Evolutionary conservation across 768 basidiomycete genomes (phyloP).

Genomic region (Suillus paluster): DNA sequence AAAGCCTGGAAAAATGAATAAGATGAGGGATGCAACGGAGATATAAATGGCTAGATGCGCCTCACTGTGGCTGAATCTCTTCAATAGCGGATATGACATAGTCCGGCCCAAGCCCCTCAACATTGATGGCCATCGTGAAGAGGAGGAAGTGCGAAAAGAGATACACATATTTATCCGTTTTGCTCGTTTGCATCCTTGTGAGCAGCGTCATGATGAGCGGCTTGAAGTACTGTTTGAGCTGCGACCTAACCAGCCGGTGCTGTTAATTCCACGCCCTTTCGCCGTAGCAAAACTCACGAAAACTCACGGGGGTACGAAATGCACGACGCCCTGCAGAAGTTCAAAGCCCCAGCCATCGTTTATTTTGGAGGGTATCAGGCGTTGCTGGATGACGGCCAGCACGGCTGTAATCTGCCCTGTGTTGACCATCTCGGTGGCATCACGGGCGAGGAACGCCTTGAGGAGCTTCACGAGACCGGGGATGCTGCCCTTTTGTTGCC

Average conservation of each 20-base stretch:
- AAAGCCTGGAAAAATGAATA: slow-evolving; percentile 51
- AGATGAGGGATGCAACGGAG: slow-evolving; percentile 7
- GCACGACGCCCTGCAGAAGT: slow-evolving; percentile 77
- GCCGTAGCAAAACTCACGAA: not conserved
- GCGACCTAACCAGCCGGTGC: slow-evolving; percentile 35
- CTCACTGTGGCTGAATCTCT: slow-evolving; percentile 83
- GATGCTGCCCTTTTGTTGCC: slow-evolving; percentile 94
- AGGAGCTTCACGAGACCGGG: slow-evolving; percentile 91
- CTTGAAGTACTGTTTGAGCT: slow-evolving; percentile 75
- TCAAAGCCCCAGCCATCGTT: slow-evolving; percentile 95
- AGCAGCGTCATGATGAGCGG: slow-evolving; percentile 77
- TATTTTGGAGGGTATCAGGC: slow-evolving; percentile 82
- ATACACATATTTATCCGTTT: slow-evolving; percentile 88
- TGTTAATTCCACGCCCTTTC: not conserved
- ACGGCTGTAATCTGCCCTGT: slow-evolving; percentile 76
- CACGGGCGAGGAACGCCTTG: slow-evolving; percentile 80
- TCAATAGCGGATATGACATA: slow-evolving; percentile 80
- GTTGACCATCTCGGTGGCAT: slow-evolving; percentile 66
- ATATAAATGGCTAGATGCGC: not conserved
- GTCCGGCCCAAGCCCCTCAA: slow-evolving; percentile 77
- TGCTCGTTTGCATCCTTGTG: slow-evolving; percentile 84
- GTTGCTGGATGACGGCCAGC: slow-evolving; percentile 88
- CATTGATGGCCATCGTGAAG: slow-evolving; percentile 75
- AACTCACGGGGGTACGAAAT: slow-evolving; percentile 76
- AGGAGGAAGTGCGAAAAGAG: slow-evolving; percentile 80